Conservation (phyloP, 2,329 filamentous ascomycete species). For the Metarhizium album region DNA sequence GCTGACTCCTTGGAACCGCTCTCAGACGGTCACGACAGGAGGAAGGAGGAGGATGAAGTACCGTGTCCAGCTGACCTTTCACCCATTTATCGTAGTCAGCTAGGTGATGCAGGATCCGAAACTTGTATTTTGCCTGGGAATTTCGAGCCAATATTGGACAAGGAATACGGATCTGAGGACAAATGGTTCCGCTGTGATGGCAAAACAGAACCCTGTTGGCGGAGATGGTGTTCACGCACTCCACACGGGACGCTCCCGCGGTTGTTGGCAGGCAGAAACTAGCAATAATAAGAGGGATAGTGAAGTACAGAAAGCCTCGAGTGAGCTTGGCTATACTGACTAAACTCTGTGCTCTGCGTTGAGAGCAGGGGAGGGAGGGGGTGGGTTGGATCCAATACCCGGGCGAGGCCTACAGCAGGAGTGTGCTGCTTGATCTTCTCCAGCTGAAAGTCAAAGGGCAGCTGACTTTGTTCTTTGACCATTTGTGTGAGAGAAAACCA, state of each 20-base stretch:
- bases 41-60: background rate
- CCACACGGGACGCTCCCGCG: background rate
- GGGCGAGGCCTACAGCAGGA: no score
- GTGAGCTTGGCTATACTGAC: no score
- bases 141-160: background rate
- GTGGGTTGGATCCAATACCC: no score
- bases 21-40: background rate
- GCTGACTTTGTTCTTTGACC: background rate
- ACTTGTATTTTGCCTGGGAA: no score
- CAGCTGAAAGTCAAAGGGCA: background rate
- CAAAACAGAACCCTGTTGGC: background rate
- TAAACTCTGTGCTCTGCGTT: no score
- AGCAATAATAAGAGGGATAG: no score
- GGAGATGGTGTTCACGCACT: background rate
- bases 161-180: background rate
- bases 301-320: no score
- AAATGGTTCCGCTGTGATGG: background rate
- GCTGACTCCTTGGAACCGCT: background rate
- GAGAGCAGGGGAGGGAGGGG: no score
- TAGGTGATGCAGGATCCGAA: no score
- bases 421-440: background rate
- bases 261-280: no score
- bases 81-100: background rate
- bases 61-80: background rate
- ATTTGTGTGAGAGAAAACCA: background rate